These are phyloP conservation scores for Striga asiatica DNA, from an alignment of 257 asterid genomes.

Conservation along the genomic window DNA sequence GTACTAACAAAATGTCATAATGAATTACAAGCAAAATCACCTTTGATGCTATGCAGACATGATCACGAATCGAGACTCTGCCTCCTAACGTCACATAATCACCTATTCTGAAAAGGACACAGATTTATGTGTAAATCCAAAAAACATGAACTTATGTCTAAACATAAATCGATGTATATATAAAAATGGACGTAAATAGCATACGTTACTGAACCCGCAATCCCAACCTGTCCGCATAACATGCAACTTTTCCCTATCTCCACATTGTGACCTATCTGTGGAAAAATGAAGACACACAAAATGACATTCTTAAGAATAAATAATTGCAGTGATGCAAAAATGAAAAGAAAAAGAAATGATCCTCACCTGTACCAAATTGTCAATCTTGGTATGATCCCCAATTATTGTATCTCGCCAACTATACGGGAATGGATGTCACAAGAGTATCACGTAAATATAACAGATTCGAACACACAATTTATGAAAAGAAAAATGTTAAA, in stretches of 20 bases:
- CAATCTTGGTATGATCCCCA: constrained; percentile 85
- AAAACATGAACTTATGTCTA: constrained; percentile 10
- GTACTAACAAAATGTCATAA: background rate
- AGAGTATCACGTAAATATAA: constrained; percentile 3
- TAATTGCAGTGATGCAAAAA: no score
- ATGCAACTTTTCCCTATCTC: constrained; percentile 64
- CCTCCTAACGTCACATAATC: constrained; percentile 79
- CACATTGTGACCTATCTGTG: constrained; percentile 91
- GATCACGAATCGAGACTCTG: constrained; percentile 68
- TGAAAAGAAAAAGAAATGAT: constrained; percentile 10
- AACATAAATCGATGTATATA: background rate
- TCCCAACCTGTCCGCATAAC: constrained; percentile 85
- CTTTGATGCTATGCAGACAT: constrained; percentile 63
- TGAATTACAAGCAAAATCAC: constrained; percentile 16
- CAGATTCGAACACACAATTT: background rate
- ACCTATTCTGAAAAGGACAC: constrained; percentile 42
- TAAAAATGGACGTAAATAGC: background rate
- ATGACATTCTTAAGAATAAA: constrained; percentile 1
- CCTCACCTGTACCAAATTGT: constrained; percentile 86
- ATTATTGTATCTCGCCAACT: constrained; percentile 90
- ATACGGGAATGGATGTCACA: constrained; percentile 14
- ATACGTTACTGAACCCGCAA: constrained; percentile 90
- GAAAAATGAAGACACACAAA: constrained; percentile 16
- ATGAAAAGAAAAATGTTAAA: background rate
- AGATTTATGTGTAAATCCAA: no score